Evolutionary conservation across 345 rosid genomes (phyloP).

Genomic region (Laguncularia racemosa): DNA sequence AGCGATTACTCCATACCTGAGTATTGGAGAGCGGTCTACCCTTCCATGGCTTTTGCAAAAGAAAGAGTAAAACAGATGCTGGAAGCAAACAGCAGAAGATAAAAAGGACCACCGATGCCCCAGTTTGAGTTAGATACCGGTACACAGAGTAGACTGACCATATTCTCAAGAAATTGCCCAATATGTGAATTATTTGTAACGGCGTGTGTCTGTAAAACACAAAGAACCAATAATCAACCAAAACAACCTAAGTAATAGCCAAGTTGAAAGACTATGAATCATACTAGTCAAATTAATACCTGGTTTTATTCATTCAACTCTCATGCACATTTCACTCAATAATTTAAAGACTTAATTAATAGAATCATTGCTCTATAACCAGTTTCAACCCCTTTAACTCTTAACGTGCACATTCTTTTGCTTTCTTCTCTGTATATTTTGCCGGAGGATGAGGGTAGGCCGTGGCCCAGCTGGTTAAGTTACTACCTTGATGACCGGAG

Average conservation of each 20-base stretch:
- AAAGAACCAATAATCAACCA: constrained; percentile 1
- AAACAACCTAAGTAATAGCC: not conserved
- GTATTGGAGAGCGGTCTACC: constrained; percentile 86
- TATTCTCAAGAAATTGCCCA: constrained; percentile 78
- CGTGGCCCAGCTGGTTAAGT: too few relatives aligned
- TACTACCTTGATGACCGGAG: too few relatives aligned
- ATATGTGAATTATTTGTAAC: constrained; percentile 69
- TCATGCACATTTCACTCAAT: too few relatives aligned
- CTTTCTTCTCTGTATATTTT: too few relatives aligned
- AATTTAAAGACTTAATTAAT: too few relatives aligned
- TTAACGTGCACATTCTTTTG: too few relatives aligned
- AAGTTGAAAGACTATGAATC: not conserved
- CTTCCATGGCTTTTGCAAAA: constrained; percentile 94
- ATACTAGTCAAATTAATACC: not conserved
- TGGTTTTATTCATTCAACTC: too few relatives aligned
- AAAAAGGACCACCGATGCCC: constrained; percentile 84
- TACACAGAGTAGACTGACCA: constrained; percentile 96
- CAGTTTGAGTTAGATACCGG: constrained; percentile 64
- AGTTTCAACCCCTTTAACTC: too few relatives aligned
- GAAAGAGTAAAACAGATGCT: constrained; percentile 58
- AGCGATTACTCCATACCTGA: constrained; percentile 39
- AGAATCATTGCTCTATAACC: too few relatives aligned
- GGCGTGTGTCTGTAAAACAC: constrained; percentile 59
- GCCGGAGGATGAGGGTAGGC: too few relatives aligned
- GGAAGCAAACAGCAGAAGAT: constrained; percentile 82